A percentile compares a stretch with the other conserved stretches of the same genome.
phyloP scores from a whole-genome alignment of 2,329 filamentous ascomycete species.

The Pseudocercospora crystallina region DNA sequence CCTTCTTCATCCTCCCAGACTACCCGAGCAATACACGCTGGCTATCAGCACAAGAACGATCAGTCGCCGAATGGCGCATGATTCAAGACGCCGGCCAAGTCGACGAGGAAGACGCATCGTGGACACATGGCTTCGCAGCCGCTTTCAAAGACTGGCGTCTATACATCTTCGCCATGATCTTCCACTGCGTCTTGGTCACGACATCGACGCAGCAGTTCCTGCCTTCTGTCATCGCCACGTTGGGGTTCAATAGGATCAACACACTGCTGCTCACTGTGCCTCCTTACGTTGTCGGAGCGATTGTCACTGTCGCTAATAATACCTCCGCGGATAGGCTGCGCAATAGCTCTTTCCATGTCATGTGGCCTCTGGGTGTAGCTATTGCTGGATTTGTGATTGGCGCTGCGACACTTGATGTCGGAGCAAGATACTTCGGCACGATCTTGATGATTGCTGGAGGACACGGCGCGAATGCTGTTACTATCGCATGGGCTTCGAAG shows the following conservation, averaged over 20 bases:
- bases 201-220: constrained; percentile 17
- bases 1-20: constrained; percentile 20
- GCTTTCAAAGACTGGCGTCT: constrained; percentile 2
- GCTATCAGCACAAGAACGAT: constrained; percentile 36
- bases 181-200: constrained; percentile 7
- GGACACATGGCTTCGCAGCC: constrained; percentile 1
- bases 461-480: constrained; percentile 4
- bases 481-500: constrained; percentile 2
- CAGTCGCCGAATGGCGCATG: constrained; percentile 41
- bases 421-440: constrained; percentile 3
- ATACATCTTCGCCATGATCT: constrained; percentile 5
- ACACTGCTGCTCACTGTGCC: constrained; percentile 48
- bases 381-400: neutral
- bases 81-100: constrained; percentile 36
- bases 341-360: neutral
- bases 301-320: constrained; percentile 7
- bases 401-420: neutral
- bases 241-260: constrained; percentile 43
- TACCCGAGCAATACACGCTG: constrained; percentile 39
- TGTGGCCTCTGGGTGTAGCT: neutral
- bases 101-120: constrained; percentile 29
- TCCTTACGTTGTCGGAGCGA: constrained; percentile 38
- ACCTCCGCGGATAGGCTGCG: neutral
- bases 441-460: constrained; percentile 6
- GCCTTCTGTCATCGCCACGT: constrained; percentile 14